Evolutionary conservation across 768 basidiomycete species (phyloP), one percentile per base, ranked within the genome.

Genomic region (Leccinum longicurvipes): DNA sequence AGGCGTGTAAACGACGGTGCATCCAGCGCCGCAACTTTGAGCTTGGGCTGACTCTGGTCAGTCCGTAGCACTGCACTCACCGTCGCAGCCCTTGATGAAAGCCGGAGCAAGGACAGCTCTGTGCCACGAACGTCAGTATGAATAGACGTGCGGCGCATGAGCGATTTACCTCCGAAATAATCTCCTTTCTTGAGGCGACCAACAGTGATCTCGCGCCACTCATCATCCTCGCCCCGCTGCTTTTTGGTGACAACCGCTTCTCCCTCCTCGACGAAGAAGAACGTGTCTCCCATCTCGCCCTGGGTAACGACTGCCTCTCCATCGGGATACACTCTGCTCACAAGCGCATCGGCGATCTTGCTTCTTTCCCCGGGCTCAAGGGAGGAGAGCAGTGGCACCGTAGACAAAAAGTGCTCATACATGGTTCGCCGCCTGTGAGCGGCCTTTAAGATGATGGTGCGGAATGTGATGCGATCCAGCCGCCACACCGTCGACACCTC

Each of bases 261-360:
- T 17, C 96, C 96, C 63, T 92, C 92, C 70, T 98, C 97, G 29
- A 99, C 85, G 59, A 99, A 94, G 79, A 93, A 99, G 76, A 98
- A 98, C 34, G 92, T 94, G 65, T 96, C 93, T 8, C 97, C 96
- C 75, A 91, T 85, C 60, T 99, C 97, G 53, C 96, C 96, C 71
- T 98, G 89, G 47, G 78, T 79, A 51, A 99, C 93, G 27, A 99
- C 92, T 3, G 85, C 82, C 63, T 93, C 86, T 19, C 93, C 95
- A 62, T 93, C 89, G 34, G 80, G 76, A 69, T 92, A 90, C 8
- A 88, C 82, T 57, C 78, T 80, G 65, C 93, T 93, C 58, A 90
- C 86, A 17, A 99, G 82, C 8, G 95, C 93, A 69, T 99, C 96
- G 50, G 96, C 94, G 58, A 98, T 92, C 78, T 98, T 99, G 77